Percentiles rank a stretch among this genome's conserved stretches.
Evolutionary conservation across 2,329 filamentous ascomycete species (phyloP).

Genomic region (Tolypocladium cylindrosporum): DNA sequence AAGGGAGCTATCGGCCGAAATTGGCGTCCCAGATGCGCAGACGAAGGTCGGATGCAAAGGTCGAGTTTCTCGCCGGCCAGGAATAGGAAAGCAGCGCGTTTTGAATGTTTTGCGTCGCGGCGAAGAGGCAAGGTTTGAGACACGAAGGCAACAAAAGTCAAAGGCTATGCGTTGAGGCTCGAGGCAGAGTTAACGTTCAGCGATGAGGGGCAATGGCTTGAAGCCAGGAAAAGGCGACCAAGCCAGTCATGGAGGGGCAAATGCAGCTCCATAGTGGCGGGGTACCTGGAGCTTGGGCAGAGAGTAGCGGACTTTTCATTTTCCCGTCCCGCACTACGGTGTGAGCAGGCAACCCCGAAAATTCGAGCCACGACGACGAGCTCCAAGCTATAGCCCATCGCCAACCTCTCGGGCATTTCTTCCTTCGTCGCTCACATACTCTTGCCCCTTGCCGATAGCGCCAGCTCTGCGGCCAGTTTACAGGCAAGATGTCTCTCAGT

Average conservation of each 20-base stretch:
- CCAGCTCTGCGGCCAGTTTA: conserved; percentile 14
- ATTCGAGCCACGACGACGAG: conserved; percentile 18
- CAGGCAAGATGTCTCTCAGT: conserved; percentile 29
- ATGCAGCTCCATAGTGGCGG: conserved; percentile 6
- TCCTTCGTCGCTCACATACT: conserved; percentile 5
- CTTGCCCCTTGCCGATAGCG: conserved; percentile 9
- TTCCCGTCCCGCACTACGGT: conserved; percentile 17
- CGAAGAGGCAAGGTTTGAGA: not conserved
- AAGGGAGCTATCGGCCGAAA: not conserved
- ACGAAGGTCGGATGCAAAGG: not conserved
- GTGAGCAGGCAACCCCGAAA: conserved; percentile 11
- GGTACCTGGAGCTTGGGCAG: conserved; percentile 1
- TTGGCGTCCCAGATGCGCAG: not conserved
- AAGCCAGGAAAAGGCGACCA: not conserved
- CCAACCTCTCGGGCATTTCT: conserved; percentile 13
- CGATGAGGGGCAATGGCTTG: conserved; percentile 1
- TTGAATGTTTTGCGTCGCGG: not conserved
- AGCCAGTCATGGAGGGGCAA: conserved; percentile 9
- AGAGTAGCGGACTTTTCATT: conserved; percentile 9
- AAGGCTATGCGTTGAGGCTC: not conserved
- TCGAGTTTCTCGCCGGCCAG: not conserved
- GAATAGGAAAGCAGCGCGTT: not conserved
- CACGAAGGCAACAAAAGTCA: not conserved
- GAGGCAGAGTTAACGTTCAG: not conserved
- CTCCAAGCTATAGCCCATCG: conserved; percentile 19